Evolutionary conservation across 345 rosid species (phyloP).

Genomic region (Rhodamnia argentea): DNA sequence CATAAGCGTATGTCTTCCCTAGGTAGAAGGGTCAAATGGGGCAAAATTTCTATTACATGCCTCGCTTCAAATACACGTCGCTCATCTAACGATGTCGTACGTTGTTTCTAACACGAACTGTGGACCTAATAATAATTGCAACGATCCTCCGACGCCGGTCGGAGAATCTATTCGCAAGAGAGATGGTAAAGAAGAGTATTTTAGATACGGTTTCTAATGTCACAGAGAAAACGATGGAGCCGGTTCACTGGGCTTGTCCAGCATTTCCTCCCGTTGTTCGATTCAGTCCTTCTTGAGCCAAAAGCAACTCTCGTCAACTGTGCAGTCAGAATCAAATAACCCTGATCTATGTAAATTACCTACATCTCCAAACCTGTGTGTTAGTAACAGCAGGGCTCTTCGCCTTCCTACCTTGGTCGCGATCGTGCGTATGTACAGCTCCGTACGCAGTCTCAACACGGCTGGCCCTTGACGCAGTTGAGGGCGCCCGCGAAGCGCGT

Average conservation of each 20-base stretch:
- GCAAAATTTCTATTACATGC: not conserved
- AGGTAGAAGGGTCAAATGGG: not conserved
- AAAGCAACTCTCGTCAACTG: not conserved
- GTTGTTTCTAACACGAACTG: not conserved
- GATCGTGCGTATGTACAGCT: not conserved
- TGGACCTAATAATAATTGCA: not conserved
- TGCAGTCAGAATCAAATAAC: not conserved
- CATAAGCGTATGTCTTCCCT: not conserved
- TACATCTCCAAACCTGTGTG: not conserved
- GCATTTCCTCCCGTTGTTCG: not conserved
- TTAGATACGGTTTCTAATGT: not conserved
- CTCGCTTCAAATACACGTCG: not conserved
- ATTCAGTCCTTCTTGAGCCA: not conserved
- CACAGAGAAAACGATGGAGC: not conserved
- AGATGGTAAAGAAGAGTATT: not conserved
- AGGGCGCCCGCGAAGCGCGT: constrained; percentile 22
- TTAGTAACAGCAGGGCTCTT: not conserved
- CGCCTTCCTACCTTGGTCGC: not conserved
- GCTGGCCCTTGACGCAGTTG: constrained; percentile 9
- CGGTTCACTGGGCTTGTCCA: not conserved
- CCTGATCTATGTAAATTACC: not conserved
- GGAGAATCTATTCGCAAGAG: not conserved
- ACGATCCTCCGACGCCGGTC: not conserved
- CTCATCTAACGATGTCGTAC: not conserved
- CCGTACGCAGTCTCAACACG: constrained; percentile 3